Percentiles rank a stretch among this genome's conserved stretches.
Conservation (phyloP, 805 yeast genomes). For the Kazachstania psychrophila region DNA sequence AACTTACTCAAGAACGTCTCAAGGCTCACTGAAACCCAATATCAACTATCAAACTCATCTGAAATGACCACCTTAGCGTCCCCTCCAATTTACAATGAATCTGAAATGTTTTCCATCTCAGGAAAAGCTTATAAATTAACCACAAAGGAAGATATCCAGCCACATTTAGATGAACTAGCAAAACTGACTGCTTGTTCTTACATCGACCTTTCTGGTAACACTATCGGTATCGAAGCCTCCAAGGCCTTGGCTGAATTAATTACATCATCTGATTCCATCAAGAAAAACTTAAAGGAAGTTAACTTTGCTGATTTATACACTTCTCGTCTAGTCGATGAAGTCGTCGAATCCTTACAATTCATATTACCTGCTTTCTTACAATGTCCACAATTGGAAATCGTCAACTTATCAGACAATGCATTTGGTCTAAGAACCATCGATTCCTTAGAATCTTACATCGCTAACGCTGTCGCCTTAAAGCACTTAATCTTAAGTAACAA, state of each 20-base stretch:
- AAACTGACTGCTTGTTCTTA: conserved; percentile 34
- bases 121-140: conserved; percentile 74
- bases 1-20: too few species aligned
- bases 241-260: conserved; percentile 53
- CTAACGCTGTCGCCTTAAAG: conserved; percentile 67
- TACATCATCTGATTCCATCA: conserved; percentile 28
- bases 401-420: conserved; percentile 90
- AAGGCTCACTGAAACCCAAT: too few species aligned
- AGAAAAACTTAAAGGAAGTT: conserved; percentile 49
- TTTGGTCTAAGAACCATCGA: conserved; percentile 93
- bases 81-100: conserved; percentile 35
- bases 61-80: conserved; percentile 36
- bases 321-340: conserved; percentile 89
- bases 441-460: conserved; percentile 69
- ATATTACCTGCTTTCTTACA: conserved; percentile 65
- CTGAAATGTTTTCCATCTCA: conserved; percentile 49
- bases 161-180: conserved; percentile 52
- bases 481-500: conserved; percentile 87
- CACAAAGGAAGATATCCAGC: conserved; percentile 59
- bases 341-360: conserved; percentile 69
- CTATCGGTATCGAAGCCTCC: conserved; percentile 88
- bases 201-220: conserved; percentile 84
- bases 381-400: conserved; percentile 57
- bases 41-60: too few species aligned
- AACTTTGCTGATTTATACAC: conserved; percentile 91